Evolutionary conservation across 768 basidiomycete genomes (phyloP).

Genomic region (Lactarius tabidus): DNA sequence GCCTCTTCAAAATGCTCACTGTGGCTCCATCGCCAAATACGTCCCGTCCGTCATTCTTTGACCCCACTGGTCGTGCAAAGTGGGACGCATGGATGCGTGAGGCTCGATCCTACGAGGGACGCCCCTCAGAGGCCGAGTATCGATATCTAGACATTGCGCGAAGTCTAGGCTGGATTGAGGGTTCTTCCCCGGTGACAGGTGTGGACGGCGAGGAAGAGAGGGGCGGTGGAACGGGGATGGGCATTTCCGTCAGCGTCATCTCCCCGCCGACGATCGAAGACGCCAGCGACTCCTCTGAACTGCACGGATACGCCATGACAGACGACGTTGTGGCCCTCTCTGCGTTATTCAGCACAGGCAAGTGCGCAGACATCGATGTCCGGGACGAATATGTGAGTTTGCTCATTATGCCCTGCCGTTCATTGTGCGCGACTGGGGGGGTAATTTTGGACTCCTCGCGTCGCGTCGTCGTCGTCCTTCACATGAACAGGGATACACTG

Average conservation of each 20-base stretch:
- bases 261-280: slow-evolving; percentile 35
- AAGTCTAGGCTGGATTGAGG: slow-evolving; percentile 63
- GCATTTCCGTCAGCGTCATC: slow-evolving; percentile 60
- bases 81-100: slow-evolving; percentile 77
- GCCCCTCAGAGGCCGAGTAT: slow-evolving; percentile 47
- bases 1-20: slow-evolving; percentile 74
- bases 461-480: neutral
- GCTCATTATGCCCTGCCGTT: neutral
- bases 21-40: slow-evolving; percentile 50
- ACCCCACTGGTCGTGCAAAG: slow-evolving; percentile 75
- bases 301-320: slow-evolving; percentile 62
- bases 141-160: slow-evolving; percentile 68
- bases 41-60: slow-evolving; percentile 70
- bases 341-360: slow-evolving; percentile 39
- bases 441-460: slow-evolving; percentile 10
- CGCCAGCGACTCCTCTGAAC: slow-evolving; percentile 29
- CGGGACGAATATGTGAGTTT: slow-evolving; percentile 69
- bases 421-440: neutral
- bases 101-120: slow-evolving; percentile 45
- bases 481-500: slow-evolving; percentile 71
- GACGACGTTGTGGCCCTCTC: slow-evolving; percentile 48
- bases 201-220: slow-evolving; percentile 23
- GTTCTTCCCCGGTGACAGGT: slow-evolving; percentile 23
- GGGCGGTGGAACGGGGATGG: slow-evolving; percentile 45
- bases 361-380: slow-evolving; percentile 50